Evolutionary conservation across 1,139 yeast species (phyloP).

Genomic region (Nematodospora anomalae): DNA sequence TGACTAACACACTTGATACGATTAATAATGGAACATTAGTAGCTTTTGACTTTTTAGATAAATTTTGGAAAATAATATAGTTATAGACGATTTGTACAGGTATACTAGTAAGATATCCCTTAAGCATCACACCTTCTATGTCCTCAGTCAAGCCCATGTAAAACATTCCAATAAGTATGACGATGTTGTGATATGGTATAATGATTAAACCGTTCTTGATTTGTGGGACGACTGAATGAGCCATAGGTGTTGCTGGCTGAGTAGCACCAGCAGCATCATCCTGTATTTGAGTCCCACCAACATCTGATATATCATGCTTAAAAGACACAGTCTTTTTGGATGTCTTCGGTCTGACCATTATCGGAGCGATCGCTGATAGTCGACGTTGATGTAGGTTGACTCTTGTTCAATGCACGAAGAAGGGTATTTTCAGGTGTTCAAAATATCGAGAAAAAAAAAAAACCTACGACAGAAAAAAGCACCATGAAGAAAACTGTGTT

Average conservation of each 20-base stretch:
- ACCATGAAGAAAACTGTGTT: not conserved
- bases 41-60: constrained; percentile 20
- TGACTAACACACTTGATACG: constrained; percentile 36
- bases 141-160: constrained; percentile 35
- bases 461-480: too few species aligned
- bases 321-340: constrained; percentile 13
- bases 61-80: constrained; percentile 21
- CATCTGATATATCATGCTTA: constrained; percentile 3
- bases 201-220: constrained; percentile 28
- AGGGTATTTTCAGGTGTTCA: too few species aligned
- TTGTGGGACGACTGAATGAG: constrained; percentile 14
- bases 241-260: constrained; percentile 1
- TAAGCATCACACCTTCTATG: constrained; percentile 25
- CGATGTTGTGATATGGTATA: constrained; percentile 52
- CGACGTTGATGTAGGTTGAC: not conserved
- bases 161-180: constrained; percentile 41
- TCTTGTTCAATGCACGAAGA: too few species aligned
- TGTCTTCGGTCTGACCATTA: constrained; percentile 4
- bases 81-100: constrained; percentile 32
- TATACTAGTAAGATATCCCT: constrained; percentile 27
- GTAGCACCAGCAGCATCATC: not conserved
- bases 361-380: not conserved
- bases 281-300: not conserved
- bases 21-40: constrained; percentile 35
- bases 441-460: too few species aligned